Conservation (phyloP, 805 yeast species). For the Kuraishia molischiana region DNA sequence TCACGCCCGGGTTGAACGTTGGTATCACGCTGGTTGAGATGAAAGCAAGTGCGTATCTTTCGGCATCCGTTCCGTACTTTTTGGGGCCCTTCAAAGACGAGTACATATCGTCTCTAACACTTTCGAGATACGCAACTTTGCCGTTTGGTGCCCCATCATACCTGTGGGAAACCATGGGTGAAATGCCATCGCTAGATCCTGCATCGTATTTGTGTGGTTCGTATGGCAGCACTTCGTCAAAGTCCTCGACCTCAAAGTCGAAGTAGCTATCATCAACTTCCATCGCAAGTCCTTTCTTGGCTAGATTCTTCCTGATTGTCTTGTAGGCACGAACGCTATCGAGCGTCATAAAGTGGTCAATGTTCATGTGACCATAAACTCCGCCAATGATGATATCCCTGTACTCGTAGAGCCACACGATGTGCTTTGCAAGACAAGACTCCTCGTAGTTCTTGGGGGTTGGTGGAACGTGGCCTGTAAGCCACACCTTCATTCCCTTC, state of each 20-base stretch:
- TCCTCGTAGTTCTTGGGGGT: constrained; percentile 67
- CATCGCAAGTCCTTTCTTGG: constrained; percentile 8
- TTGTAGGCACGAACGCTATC: constrained; percentile 63
- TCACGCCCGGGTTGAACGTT: constrained; percentile 72
- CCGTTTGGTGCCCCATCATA: constrained; percentile 61
- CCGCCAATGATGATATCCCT: constrained; percentile 80
- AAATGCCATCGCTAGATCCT: constrained; percentile 10
- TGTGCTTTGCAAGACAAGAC: constrained; percentile 64
- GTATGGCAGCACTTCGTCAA: constrained; percentile 15
- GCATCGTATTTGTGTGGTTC: too few relatives aligned
- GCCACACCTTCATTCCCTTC: constrained; percentile 77
- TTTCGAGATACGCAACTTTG: constrained; percentile 53
- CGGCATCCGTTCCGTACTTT: constrained; percentile 33
- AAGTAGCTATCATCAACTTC: constrained; percentile 7
- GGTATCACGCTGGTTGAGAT: constrained; percentile 73
- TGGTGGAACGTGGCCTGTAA: constrained; percentile 86
- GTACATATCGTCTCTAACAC: constrained; percentile 43
- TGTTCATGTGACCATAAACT: constrained; percentile 81
- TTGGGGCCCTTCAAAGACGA: constrained; percentile 34
- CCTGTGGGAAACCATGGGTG: constrained; percentile 10
- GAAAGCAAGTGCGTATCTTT: constrained; percentile 61
- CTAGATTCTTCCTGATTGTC: constrained; percentile 23
- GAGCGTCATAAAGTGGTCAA: constrained; percentile 75
- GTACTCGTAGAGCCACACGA: constrained; percentile 77
- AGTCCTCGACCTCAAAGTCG: constrained; percentile 9